A percentile compares a stretch with the other conserved stretches of the same genome.
Evolutionary conservation across 495 filamentous ascomycete species (phyloP).

Genomic region (Venustampulla echinocandica): DNA sequence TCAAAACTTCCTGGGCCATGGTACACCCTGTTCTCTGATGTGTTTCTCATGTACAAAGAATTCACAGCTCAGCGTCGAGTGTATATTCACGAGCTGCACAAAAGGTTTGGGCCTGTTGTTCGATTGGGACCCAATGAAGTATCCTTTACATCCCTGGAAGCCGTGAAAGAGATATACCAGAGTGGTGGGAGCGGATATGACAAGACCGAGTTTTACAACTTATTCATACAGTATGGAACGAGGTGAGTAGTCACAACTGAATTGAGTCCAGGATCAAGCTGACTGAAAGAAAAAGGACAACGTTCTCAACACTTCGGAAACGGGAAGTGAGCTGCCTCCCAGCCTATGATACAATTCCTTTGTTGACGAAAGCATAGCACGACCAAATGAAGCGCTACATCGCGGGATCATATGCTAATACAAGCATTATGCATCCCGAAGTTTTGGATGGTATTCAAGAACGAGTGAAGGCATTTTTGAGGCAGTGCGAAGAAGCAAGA

Average conservation of each 20-base stretch:
- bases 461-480: slow-evolving; percentile 42
- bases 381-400: slow-evolving; percentile 47
- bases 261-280: neutral
- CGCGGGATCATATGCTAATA: slow-evolving; percentile 58
- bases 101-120: slow-evolving; percentile 38
- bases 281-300: no score
- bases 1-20: slow-evolving; percentile 13
- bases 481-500: slow-evolving; percentile 35
- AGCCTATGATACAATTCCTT: neutral
- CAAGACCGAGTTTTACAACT: slow-evolving; percentile 58
- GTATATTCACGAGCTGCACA: slow-evolving; percentile 32
- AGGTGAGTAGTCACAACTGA: slow-evolving; percentile 28
- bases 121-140: slow-evolving; percentile 51
- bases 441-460: slow-evolving; percentile 46
- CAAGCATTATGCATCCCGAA: slow-evolving; percentile 46
- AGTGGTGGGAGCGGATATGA: slow-evolving; percentile 58
- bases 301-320: slow-evolving; percentile 15
- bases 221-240: slow-evolving; percentile 49
- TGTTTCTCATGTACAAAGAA: slow-evolving; percentile 15
- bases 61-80: slow-evolving; percentile 11
- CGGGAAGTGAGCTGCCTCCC: slow-evolving; percentile 5
- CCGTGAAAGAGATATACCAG: slow-evolving; percentile 58
- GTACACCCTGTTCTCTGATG: slow-evolving; percentile 2
- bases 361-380: slow-evolving; percentile 12
- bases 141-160: slow-evolving; percentile 47